Evolutionary conservation across 2,329 filamentous ascomycete genomes (phyloP).

Genomic region (Fusarium sp.): DNA sequence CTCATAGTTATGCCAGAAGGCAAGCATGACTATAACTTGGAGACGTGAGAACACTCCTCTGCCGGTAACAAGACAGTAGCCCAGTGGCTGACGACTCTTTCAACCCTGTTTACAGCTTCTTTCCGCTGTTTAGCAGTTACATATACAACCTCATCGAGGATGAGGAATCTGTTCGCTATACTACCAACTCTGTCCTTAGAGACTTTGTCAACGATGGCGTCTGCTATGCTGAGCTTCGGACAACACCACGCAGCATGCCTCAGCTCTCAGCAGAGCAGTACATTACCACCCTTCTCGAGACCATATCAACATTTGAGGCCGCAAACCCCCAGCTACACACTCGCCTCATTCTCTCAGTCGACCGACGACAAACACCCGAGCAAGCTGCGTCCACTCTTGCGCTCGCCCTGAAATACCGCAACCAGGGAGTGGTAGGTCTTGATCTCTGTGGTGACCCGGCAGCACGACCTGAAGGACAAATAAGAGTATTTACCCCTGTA

Average conservation of each 20-base stretch:
- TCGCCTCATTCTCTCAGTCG: conserved; percentile 78
- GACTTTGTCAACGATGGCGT: conserved; percentile 78
- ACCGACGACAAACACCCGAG: conserved; percentile 69
- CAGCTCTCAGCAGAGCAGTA: conserved; percentile 71
- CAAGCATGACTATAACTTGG: conserved; percentile 77
- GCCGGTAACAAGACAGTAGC: neutral
- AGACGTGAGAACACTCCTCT: conserved; percentile 62
- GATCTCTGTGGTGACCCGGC: conserved; percentile 82
- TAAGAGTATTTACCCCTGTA: conserved; percentile 68
- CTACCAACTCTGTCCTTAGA: conserved; percentile 72
- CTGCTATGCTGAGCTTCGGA: conserved; percentile 81
- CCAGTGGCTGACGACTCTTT: neutral
- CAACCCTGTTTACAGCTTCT: conserved; percentile 67
- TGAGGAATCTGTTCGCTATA: conserved; percentile 65
- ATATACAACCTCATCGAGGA: conserved; percentile 81
- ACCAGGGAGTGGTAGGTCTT: conserved; percentile 73
- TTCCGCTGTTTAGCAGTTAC: conserved; percentile 80
- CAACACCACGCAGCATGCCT: conserved; percentile 75
- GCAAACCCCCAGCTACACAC: conserved; percentile 62
- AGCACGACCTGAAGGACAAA: conserved; percentile 62
- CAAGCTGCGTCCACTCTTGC: conserved; percentile 73
- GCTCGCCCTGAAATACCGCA: conserved; percentile 67
- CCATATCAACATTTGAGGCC: conserved; percentile 65
- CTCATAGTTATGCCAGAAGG: conserved; percentile 73
- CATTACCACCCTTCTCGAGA: conserved; percentile 71